These are phyloP conservation scores for Setaria viridis DNA, from an alignment of 202 grass and related monocot genomes.

Conservation along the genomic window DNA sequence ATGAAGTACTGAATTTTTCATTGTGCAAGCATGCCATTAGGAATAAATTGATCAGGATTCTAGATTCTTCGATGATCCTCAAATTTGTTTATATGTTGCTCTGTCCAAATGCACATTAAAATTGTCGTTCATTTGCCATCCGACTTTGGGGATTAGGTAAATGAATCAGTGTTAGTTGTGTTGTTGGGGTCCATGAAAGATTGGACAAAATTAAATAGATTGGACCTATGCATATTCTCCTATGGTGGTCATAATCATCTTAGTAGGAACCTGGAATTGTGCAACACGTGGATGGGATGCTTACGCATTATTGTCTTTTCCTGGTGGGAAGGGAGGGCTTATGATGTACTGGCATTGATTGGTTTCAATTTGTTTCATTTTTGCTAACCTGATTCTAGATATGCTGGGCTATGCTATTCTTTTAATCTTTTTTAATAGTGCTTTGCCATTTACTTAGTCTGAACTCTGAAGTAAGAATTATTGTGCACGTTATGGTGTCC, in stretches of 20 bases:
- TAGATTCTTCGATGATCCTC: neutral
- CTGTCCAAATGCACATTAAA: conserved; percentile 31
- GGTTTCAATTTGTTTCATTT: neutral
- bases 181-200: conserved; percentile 46
- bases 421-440: neutral
- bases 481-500: neutral
- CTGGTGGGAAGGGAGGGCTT: neutral
- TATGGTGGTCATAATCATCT: neutral
- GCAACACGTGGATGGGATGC: neutral
- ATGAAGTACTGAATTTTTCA: neutral
- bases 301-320: neutral
- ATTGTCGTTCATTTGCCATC: conserved; percentile 16
- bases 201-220: conserved; percentile 41
- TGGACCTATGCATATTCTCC: conserved; percentile 14
- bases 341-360: neutral
- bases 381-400: conserved; percentile 19
- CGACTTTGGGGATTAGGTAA: conserved; percentile 44
- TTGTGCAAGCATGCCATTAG: neutral
- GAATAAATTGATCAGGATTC: conserved; percentile 10
- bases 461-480: neutral
- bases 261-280: conserved; percentile 17
- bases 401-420: neutral
- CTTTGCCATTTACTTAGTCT: neutral
- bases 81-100: conserved; percentile 28
- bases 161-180: conserved; percentile 51